These are phyloP conservation scores for Prunus fruticosa DNA, from an alignment of 306 rosid genomes.

Conservation along the genomic window DNA sequence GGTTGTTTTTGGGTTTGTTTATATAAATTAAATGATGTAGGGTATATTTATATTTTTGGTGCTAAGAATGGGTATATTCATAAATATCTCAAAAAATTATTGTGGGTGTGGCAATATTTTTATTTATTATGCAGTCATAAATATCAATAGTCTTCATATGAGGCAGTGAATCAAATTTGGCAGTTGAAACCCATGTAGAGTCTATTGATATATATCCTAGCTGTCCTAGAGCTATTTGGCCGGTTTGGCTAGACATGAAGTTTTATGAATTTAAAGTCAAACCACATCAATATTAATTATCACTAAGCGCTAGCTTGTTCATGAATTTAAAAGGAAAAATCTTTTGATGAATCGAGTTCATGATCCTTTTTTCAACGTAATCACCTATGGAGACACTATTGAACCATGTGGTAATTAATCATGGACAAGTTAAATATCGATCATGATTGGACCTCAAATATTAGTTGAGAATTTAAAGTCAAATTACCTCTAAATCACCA, in stretches of 20 bases:
- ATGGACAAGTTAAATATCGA: not conserved
- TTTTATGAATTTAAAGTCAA: not conserved
- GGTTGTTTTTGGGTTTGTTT: too few species aligned
- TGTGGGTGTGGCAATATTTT: not conserved
- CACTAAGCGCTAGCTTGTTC: not conserved
- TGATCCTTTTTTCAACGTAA: not conserved
- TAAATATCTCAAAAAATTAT: not conserved
- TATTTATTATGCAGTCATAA: not conserved
- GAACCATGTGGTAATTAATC: not conserved
- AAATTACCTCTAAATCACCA: not conserved
- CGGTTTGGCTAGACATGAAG: not conserved
- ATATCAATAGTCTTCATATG: not conserved
- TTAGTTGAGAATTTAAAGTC: not conserved
- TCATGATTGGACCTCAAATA: not conserved
- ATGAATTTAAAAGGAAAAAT: not conserved
- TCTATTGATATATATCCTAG: too few species aligned
- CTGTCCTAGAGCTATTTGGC: not conserved
- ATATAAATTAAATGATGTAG: too few species aligned
- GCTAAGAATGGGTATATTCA: too few species aligned
- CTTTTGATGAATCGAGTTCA: too few species aligned
- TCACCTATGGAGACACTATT: not conserved
- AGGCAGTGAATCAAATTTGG: not conserved
- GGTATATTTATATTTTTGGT: too few species aligned
- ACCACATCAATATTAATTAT: not conserved
- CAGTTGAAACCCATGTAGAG: not conserved